Evolutionary conservation across 2,329 filamentous ascomycete genomes (phyloP).

Genomic region (Talaromyces albobiverticillius): DNA sequence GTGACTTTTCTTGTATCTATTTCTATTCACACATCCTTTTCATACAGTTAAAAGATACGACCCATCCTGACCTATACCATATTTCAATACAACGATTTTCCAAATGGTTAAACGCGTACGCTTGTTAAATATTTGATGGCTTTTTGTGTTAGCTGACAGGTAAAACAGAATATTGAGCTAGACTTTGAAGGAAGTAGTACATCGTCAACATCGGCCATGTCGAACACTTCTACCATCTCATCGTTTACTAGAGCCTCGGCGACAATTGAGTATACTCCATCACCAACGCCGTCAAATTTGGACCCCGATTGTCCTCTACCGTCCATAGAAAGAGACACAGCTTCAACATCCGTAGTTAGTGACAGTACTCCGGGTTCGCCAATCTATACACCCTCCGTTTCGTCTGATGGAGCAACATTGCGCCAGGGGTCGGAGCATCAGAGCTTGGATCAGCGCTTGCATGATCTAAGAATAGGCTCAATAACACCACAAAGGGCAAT

Average conservation of each 20-base stretch:
- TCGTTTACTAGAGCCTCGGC: neutral
- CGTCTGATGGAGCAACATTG: neutral
- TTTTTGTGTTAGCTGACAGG: neutral
- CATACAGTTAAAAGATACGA: too few species aligned
- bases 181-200: neutral
- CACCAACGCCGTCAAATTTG: neutral
- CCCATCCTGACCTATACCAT: neutral
- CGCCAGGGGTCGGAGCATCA: neutral
- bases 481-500: neutral
- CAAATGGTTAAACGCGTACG: conserved; percentile 5
- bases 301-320: conserved; percentile 6
- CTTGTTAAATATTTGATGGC: neutral
- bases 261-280: neutral
- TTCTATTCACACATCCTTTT: too few species aligned
- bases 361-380: neutral
- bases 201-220: neutral
- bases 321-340: conserved; percentile 9
- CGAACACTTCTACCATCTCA: neutral
- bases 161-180: neutral
- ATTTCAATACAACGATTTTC: neutral
- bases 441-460: neutral
- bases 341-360: neutral
- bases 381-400: conserved; percentile 4
- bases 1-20: neutral
- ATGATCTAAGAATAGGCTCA: neutral